Base-by-base conservation (phyloP, 345 rosid genomes). In the Camelina hispida region DNA sequence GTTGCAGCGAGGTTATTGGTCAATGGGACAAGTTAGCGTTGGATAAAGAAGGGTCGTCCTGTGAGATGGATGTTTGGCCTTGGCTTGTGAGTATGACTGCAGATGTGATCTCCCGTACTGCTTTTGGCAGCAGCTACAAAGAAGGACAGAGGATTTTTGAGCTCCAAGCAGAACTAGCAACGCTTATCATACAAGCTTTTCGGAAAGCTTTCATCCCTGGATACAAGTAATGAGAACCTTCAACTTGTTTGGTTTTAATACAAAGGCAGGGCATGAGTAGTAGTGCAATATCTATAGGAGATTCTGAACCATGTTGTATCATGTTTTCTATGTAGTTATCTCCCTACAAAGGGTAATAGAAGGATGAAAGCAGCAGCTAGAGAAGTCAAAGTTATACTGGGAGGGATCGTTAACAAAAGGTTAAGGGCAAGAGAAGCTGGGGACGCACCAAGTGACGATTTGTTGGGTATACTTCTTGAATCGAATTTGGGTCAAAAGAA, bases 71-170 rank as follows among this genome's bases (percentile, higher is more conserved):
- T n/a, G 74, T 68, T 23, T 79, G 81, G 84, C 84, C 77, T 0
- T 37, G 59, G n/a, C 76, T 84, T 53, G 40, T 22, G 57, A 74
- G 34, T 43, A 58, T 84, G 48, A 56, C 85, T 0, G 17, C 64
- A 5, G 85, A 84, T 59, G 83, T 71, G 37, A 84, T 84, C 25
- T 81, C 86, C 42, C 80, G 79, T 38, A 79, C 80, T 16, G 84
- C 86, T 15, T 83, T 83, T 22, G 80, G 86, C 0, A 78, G 79
- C 35, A 81, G 66, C 46, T 78, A 52, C 5, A 78, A 73, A 42
- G 74, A 84, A 71, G 87, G 87, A 5, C 62, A 42, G 14, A 73
- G 35, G 16, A 81, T 84, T 17, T 84, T 81, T 11, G 38, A 76
- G 43, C 83, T 83, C 20, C 75, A 37, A 66, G 35, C 7, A 5